Conservation (phyloP, 495 filamentous ascomycete genomes). For the Platismatia glauca region DNA sequence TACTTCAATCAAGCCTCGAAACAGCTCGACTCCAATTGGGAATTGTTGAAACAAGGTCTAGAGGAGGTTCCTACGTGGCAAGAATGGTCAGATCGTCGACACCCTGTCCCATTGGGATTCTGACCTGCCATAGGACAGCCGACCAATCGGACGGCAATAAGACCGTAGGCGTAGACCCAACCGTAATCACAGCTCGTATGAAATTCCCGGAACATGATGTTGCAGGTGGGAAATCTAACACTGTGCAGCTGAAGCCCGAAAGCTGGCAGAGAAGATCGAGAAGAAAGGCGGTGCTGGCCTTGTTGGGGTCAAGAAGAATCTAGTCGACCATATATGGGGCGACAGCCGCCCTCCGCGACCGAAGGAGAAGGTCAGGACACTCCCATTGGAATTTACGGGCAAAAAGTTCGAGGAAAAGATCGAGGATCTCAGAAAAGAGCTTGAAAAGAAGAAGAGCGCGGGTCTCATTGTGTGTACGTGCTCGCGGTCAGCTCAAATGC, state of each 20-base stretch:
- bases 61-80: slow-evolving; percentile 96
- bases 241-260: slow-evolving; percentile 60
- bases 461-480: slow-evolving; percentile 75
- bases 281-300: slow-evolving; percentile 75
- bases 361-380: slow-evolving; percentile 62
- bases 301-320: slow-evolving; percentile 63
- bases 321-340: slow-evolving; percentile 85
- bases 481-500: neutral
- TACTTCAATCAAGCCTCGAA: slow-evolving; percentile 97
- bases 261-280: slow-evolving; percentile 78
- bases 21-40: slow-evolving; percentile 89
- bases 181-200: slow-evolving; percentile 69
- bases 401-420: slow-evolving; percentile 80
- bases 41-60: slow-evolving; percentile 82
- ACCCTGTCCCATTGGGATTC: neutral
- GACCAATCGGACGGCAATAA: slow-evolving; percentile 79
- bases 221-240: slow-evolving; percentile 18
- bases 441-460: slow-evolving; percentile 81
- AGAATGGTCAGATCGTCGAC: slow-evolving; percentile 59
- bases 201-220: neutral
- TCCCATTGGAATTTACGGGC: slow-evolving; percentile 66
- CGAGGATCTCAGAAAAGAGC: slow-evolving; percentile 75
- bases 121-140: slow-evolving; percentile 48
- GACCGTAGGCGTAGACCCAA: slow-evolving; percentile 84
- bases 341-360: slow-evolving; percentile 62